Evolutionary conservation across 805 yeast genomes (phyloP), one percentile per base, ranked within the genome.

Genomic region (Lachancea dasiensis): DNA sequence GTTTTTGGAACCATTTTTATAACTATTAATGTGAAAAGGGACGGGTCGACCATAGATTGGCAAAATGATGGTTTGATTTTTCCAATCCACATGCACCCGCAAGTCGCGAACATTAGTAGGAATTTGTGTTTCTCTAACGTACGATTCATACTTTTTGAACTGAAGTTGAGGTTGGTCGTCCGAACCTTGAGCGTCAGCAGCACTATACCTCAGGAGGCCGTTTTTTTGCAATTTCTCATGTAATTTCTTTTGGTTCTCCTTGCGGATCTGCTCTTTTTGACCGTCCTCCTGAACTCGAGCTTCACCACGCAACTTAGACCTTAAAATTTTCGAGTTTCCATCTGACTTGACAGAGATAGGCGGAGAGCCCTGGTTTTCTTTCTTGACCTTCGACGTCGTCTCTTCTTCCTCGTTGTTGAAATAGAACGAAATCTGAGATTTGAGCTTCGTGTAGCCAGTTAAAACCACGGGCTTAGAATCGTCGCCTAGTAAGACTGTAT

Each of bases 21-120:
- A 89, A 3, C 97, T 71, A 60, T 86, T 86, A 56, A 90, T 87
- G 60, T 90, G 98, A 70, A 92, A 90, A 17, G 98, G 98, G 36
- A 92, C 97, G 1, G 97, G 97, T 54, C 97, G 74, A 46, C 98
- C 98, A 53, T 81, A 76, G 41, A 90, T 82, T 36, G 98, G 98
- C 42, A 90, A 67, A 44, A 90, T 76, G 39, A 90, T 82, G 1
- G 97, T 84, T 63, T 89, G 96, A 41, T 83, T 75, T 54, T 84
- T 86, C 58, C 77, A 71, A 59, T 90, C 98, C 41, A 92, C 87
- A 58, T 82, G 89, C 43, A 90, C 78, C 56, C 79, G 79, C 59
- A 92, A 69, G 58, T 89, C 96, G 52, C 80, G 77, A 14, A 87
- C 94, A 50, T 75, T 74, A 25, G 69, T 64, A 27, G 98, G 97